These are phyloP conservation scores for Tetragonia tetragonoides DNA, from an alignment of 148 eudicot genomes.

Conservation along the genomic window DNA sequence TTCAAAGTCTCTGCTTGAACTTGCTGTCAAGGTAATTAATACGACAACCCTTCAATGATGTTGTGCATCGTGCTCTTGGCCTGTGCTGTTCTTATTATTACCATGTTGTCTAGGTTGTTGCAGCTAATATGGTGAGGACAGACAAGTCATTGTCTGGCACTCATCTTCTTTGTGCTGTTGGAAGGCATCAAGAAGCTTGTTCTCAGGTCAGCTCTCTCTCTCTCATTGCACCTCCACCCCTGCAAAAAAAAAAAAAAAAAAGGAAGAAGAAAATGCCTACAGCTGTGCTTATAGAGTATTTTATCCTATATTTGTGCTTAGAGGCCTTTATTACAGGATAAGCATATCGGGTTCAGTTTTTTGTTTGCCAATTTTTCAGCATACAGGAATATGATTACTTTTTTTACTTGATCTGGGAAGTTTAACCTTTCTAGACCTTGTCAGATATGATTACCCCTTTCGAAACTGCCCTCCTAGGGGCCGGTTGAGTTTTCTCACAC, in stretches of 20 bases:
- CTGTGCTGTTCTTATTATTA: neutral
- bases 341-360: neutral
- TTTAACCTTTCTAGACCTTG: too few species aligned
- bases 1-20: constrained; percentile 85
- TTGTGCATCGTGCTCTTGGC: neutral
- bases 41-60: neutral
- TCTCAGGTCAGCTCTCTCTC: constrained; percentile 66
- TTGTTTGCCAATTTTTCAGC: too few species aligned
- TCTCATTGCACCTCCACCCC: neutral
- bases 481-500: too few species aligned
- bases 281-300: neutral
- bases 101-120: constrained; percentile 68
- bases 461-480: too few species aligned
- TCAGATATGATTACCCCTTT: too few species aligned
- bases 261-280: neutral
- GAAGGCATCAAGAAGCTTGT: constrained; percentile 98
- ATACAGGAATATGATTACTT: too few species aligned
- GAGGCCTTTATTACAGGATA: neutral
- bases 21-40: constrained; percentile 80
- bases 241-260: neutral
- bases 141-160: constrained; percentile 92
- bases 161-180: constrained; percentile 98
- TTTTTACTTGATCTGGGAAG: too few species aligned
- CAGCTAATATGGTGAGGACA: constrained; percentile 98
- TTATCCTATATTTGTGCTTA: neutral